Evolutionary conservation across 305 asterid species (phyloP).

Genomic region (Fraxinus albicans): DNA sequence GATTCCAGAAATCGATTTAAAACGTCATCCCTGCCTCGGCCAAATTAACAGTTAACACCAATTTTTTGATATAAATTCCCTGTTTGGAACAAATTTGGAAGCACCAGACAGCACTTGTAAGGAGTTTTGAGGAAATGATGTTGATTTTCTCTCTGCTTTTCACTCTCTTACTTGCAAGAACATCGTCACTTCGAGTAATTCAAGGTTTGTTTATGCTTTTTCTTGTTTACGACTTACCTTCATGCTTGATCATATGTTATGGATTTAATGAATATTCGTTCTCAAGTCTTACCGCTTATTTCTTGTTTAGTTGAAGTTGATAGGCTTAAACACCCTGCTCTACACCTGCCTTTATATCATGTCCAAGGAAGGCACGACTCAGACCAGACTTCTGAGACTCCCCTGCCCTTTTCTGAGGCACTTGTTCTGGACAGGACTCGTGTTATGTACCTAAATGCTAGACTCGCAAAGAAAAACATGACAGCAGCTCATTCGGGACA

Average conservation of each 20-base stretch:
- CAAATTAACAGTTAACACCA: not conserved
- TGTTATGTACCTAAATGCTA: constrained; percentile 38
- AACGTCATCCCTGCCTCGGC: constrained; percentile 24
- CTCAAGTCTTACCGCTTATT: not conserved
- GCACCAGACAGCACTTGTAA: not conserved
- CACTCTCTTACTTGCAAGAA: constrained; percentile 35
- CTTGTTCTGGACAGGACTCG: constrained; percentile 38
- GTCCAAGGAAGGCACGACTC: constrained; percentile 16
- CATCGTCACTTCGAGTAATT: constrained; percentile 35
- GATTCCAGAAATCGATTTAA: constrained; percentile 19
- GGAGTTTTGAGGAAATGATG: constrained; percentile 26
- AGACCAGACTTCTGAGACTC: constrained; percentile 3
- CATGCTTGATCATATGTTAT: not conserved
- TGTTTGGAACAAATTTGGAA: constrained; percentile 2
- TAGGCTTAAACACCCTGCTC: constrained; percentile 12
- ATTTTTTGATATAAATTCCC: constrained; percentile 30
- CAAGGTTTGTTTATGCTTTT: constrained; percentile 30
- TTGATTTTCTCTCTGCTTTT: constrained; percentile 29
- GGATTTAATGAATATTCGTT: not conserved
- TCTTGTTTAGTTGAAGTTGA: constrained; percentile 30
- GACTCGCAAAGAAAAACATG: constrained; percentile 31
- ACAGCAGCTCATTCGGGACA: constrained; percentile 11
- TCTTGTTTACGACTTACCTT: not conserved
- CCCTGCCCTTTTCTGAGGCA: constrained; percentile 23
- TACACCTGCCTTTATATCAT: constrained; percentile 47